Percentiles rank a stretch among this genome's conserved stretches.
Evolutionary conservation across 768 basidiomycete species (phyloP).

Genomic region (Russula earlei): DNA sequence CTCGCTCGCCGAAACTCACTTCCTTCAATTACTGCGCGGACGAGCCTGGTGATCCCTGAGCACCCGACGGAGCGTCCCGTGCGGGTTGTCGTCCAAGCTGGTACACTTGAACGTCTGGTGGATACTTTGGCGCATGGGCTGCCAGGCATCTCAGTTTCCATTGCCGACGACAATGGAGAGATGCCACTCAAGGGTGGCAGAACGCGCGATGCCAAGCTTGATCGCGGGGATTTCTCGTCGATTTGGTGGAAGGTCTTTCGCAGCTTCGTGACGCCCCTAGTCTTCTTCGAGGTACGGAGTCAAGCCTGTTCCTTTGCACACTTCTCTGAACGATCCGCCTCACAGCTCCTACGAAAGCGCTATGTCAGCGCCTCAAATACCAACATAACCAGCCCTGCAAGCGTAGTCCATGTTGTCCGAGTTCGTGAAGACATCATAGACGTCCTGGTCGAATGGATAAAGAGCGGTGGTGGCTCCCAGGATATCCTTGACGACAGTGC

Average conservation of each 20-base stretch:
- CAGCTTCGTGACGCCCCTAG: conserved; percentile 70
- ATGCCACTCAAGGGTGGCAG: conserved; percentile 67
- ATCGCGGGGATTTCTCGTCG: conserved; percentile 59
- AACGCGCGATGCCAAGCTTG: conserved; percentile 62
- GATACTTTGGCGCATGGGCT: conserved; percentile 71
- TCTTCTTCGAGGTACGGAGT: conserved; percentile 69
- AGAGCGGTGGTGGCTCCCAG: conserved; percentile 63
- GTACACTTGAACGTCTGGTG: conserved; percentile 65
- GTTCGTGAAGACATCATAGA: conserved; percentile 56
- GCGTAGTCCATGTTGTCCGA: conserved; percentile 41
- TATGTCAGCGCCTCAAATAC: conserved; percentile 46
- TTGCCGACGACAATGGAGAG: conserved; percentile 82
- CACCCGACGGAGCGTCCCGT: conserved; percentile 60
- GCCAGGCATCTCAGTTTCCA: conserved; percentile 66
- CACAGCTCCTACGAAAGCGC: conserved; percentile 65
- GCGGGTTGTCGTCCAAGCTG: conserved; percentile 69
- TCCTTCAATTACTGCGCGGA: conserved; percentile 60
- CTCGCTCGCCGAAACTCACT: conserved; percentile 66
- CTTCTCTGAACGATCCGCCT: conserved; percentile 1
- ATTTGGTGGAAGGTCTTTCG: conserved; percentile 83
- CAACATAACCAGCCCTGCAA: conserved; percentile 34
- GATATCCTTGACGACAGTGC: conserved; percentile 66
- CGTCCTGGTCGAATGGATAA: conserved; percentile 63
- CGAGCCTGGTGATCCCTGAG: conserved; percentile 50
- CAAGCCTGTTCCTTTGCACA: background rate